Evolutionary conservation across 306 rosid genomes (phyloP).

Genomic region (Purshia tridentata): DNA sequence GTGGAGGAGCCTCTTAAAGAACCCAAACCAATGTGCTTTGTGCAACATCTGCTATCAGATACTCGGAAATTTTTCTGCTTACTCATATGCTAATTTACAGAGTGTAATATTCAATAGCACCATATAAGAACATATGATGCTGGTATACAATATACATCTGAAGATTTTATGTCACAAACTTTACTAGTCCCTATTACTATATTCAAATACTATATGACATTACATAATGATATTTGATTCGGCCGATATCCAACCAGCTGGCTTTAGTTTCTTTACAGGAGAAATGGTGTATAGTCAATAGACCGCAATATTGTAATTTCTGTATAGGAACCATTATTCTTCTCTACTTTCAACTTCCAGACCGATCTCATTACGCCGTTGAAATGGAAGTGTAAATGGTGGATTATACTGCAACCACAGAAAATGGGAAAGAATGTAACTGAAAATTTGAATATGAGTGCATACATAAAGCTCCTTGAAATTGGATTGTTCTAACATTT

Average conservation of each 20-base stretch:
- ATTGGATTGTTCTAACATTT: conserved; percentile 7
- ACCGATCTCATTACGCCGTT: conserved; percentile 92
- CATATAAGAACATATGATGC: neutral
- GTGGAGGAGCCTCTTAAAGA: too few species aligned
- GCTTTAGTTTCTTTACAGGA: conserved; percentile 21
- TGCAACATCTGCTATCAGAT: too few species aligned
- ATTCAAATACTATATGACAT: conserved; percentile 8
- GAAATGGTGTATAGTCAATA: conserved; percentile 22
- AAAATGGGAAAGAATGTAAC: conserved; percentile 15
- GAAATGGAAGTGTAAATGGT: conserved; percentile 94
- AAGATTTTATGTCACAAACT: neutral
- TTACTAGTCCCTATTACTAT: neutral
- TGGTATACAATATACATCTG: neutral
- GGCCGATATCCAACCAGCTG: conserved; percentile 9
- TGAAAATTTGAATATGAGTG: conserved; percentile 14
- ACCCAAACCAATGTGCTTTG: too few species aligned
- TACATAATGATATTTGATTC: conserved; percentile 15
- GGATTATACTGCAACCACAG: conserved; percentile 83
- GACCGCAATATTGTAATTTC: conserved; percentile 25
- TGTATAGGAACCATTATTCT: conserved; percentile 31
- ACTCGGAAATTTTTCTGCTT: too few species aligned
- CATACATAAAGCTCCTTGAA: neutral
- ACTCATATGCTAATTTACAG: neutral
- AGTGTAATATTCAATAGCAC: neutral
- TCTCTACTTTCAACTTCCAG: conserved; percentile 79